Evolutionary conservation across 805 yeast genomes (phyloP).

Genomic region (Nakazawaea populi): DNA sequence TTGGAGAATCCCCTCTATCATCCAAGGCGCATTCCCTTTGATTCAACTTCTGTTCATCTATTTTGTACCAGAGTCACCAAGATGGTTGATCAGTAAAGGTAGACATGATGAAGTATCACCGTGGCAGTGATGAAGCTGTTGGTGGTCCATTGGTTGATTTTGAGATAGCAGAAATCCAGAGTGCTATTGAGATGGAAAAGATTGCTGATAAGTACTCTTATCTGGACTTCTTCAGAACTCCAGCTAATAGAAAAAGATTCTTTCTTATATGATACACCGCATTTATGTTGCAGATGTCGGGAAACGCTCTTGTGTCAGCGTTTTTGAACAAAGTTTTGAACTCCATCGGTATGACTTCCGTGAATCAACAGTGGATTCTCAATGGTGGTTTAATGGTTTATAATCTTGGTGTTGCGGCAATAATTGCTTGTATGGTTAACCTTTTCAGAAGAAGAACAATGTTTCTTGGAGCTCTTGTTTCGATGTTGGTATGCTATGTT

Average conservation of each 20-base stretch:
- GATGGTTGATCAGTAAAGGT: slow-evolving; percentile 58
- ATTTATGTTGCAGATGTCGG: slow-evolving; percentile 32
- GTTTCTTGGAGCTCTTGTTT: slow-evolving; percentile 27
- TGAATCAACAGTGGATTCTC: slow-evolving; percentile 37
- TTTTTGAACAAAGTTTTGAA: slow-evolving; percentile 40
- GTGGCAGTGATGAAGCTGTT: slow-evolving; percentile 23
- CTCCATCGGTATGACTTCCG: slow-evolving; percentile 46
- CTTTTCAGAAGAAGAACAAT: slow-evolving; percentile 29
- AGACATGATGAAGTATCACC: slow-evolving; percentile 39
- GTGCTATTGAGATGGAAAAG: slow-evolving; percentile 32
- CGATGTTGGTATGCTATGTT: slow-evolving; percentile 32
- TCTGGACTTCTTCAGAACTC: slow-evolving; percentile 29
- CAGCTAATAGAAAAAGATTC: slow-evolving; percentile 33
- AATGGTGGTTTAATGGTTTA: slow-evolving; percentile 46
- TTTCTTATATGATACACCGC: slow-evolving; percentile 24
- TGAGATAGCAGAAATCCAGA: slow-evolving; percentile 30
- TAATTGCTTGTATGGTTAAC: slow-evolving; percentile 23
- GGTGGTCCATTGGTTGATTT: slow-evolving; percentile 25
- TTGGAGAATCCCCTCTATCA: slow-evolving; percentile 51
- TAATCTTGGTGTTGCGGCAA: slow-evolving; percentile 31
- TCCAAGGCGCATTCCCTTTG: slow-evolving; percentile 44
- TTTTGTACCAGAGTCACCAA: slow-evolving; percentile 60
- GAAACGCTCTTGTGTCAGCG: slow-evolving; percentile 43
- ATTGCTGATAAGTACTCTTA: slow-evolving; percentile 23
- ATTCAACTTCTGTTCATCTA: slow-evolving; percentile 29